phyloP scores from a whole-genome alignment of 495 filamentous ascomycete species.

The Massariosphaeria phaeospora region DNA sequence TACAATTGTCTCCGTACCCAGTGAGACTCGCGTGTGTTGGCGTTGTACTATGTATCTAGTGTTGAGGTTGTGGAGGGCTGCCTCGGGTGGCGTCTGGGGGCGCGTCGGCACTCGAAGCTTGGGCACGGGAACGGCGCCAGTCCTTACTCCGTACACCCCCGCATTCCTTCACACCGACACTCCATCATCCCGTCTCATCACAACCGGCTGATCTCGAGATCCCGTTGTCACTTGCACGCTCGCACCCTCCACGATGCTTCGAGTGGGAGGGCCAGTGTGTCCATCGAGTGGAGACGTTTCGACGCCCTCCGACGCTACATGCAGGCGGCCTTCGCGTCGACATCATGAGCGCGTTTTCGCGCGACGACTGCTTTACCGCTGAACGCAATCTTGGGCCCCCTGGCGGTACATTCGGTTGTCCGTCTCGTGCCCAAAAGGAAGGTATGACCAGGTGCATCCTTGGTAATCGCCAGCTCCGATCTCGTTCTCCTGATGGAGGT shows the following conservation, averaged over 20 bases:
- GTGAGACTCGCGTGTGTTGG: too few relatives aligned
- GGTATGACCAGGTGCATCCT: conserved; percentile 1
- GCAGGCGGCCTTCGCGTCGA: too few relatives aligned
- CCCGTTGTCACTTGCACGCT: too few relatives aligned
- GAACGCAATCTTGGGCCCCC: too few relatives aligned
- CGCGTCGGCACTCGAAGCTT: not conserved
- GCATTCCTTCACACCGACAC: too few relatives aligned
- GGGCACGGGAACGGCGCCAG: not conserved
- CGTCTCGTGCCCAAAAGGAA: conserved; percentile 1
- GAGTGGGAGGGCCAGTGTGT: too few relatives aligned
- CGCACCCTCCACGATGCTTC: conserved; percentile 1
- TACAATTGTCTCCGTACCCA: too few relatives aligned
- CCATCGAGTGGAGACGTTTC: conserved; percentile 4
- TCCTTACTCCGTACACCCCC: not conserved
- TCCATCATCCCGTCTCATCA: too few relatives aligned
- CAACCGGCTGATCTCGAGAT: too few relatives aligned
- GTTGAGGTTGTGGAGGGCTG: not conserved
- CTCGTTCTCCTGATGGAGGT: not conserved
- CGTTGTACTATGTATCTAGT: too few relatives aligned
- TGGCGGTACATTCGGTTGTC: too few relatives aligned
- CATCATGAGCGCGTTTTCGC: conserved; percentile 1
- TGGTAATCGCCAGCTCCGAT: not conserved
- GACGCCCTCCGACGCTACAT: not conserved
- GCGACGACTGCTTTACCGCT: not conserved
- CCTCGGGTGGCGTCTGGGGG: too few relatives aligned